Evolutionary conservation across 352 stramenopile genomes (phyloP).

Genomic region (Phytophthora crassamura): DNA sequence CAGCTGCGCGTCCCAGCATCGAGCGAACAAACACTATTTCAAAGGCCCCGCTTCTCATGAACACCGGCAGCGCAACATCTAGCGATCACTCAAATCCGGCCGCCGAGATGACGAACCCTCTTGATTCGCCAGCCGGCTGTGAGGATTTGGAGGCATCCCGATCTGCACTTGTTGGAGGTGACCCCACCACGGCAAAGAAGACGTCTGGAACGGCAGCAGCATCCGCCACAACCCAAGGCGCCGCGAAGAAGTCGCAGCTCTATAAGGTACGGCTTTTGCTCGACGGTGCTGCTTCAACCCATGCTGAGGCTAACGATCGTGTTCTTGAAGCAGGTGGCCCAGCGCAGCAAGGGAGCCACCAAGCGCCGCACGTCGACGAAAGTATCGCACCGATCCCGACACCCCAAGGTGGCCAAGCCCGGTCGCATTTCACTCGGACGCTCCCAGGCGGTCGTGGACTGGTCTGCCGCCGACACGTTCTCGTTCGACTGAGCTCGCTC

Average conservation of each 20-base stretch:
- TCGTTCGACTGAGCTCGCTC: slow-evolving; percentile 43
- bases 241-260: slow-evolving; percentile 8
- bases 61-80: not conserved
- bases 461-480: slow-evolving; percentile 47
- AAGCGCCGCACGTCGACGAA: slow-evolving; percentile 33
- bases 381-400: slow-evolving; percentile 21
- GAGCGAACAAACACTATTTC: slow-evolving; percentile 3
- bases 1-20: not conserved
- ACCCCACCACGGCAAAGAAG: not conserved
- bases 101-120: slow-evolving; percentile 10
- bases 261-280: slow-evolving; percentile 30
- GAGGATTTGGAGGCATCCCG: slow-evolving; percentile 12
- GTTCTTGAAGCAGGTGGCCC: slow-evolving; percentile 11
- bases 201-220: not conserved
- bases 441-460: slow-evolving; percentile 37
- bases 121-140: slow-evolving; percentile 30
- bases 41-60: not conserved
- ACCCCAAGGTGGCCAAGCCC: slow-evolving; percentile 18
- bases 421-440: slow-evolving; percentile 23
- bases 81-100: slow-evolving; percentile 13
- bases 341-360: slow-evolving; percentile 14
- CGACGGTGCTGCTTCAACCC: not conserved
- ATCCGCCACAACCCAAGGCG: slow-evolving; percentile 4
- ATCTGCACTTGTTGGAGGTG: not conserved
- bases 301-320: too few relatives aligned